Conservation (phyloP, 2,329 filamentous ascomycete species). For the Pleurostoma richardsiae region DNA sequence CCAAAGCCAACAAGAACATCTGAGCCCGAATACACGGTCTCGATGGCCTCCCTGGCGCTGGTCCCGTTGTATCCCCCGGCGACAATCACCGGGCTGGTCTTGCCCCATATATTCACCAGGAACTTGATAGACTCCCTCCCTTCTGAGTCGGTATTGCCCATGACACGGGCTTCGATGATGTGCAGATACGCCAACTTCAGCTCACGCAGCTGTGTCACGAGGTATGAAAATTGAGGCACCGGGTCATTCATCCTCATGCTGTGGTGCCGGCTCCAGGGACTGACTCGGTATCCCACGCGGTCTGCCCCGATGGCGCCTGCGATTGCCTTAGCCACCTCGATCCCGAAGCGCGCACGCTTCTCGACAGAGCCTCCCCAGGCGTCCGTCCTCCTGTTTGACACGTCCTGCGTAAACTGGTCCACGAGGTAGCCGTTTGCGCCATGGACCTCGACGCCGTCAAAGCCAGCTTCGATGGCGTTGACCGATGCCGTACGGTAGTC, state of each 20-base stretch:
- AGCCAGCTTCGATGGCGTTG: slow-evolving; percentile 48
- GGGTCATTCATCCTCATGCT: neutral
- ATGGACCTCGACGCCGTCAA: slow-evolving; percentile 36
- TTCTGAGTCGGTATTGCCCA: neutral
- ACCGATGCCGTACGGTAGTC: slow-evolving; percentile 23
- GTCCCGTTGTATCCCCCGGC: neutral
- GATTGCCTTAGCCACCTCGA: slow-evolving; percentile 36
- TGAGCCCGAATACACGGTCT: neutral
- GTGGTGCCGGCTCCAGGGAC: neutral
- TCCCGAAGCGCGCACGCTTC: slow-evolving; percentile 43
- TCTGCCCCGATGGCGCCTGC: neutral
- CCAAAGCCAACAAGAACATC: neutral
- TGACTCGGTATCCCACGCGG: neutral
- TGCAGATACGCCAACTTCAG: neutral
- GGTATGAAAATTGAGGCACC: neutral
- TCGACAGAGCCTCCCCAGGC: slow-evolving; percentile 49
- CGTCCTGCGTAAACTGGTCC: slow-evolving; percentile 51
- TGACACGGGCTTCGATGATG: neutral
- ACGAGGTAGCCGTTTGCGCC: slow-evolving; percentile 33
- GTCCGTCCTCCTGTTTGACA: slow-evolving; percentile 48
- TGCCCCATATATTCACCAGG: neutral
- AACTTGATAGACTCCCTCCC: neutral
- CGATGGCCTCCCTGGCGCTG: neutral
- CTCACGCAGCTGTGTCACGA: neutral
- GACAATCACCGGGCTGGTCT: neutral